phyloP scores from a whole-genome alignment of 306 rosid genomes.

The Dryas octopetala region DNA sequence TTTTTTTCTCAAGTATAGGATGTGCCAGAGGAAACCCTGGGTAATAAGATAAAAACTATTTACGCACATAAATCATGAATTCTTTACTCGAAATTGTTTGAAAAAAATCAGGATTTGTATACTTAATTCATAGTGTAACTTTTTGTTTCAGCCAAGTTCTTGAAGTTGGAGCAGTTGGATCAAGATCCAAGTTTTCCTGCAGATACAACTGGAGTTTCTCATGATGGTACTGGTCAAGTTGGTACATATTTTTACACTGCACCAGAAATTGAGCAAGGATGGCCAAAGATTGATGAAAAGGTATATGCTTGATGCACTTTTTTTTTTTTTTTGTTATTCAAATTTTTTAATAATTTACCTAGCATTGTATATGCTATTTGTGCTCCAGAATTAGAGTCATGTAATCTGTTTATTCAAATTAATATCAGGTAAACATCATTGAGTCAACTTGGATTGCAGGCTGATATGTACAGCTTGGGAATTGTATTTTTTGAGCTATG shows the following conservation, averaged over 20 bases:
- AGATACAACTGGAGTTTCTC: constrained; percentile 74
- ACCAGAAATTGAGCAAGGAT: constrained; percentile 98
- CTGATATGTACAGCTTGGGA: constrained; percentile 97
- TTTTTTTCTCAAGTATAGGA: background rate
- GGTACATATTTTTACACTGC: constrained; percentile 97
- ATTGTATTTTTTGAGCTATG: constrained; percentile 95
- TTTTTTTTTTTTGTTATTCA: constrained; percentile 2
- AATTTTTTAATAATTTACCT: background rate
- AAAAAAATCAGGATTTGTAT: background rate
- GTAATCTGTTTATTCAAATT: constrained; percentile 24
- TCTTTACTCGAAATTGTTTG: background rate
- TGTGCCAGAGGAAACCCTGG: background rate
- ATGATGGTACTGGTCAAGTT: constrained; percentile 96
- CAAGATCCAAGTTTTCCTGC: constrained; percentile 64
- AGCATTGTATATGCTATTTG: constrained; percentile 11
- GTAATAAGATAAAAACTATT: too few relatives aligned
- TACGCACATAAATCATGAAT: background rate
- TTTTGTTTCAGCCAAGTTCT: constrained; percentile 78
- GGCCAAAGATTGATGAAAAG: constrained; percentile 99
- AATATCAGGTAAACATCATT: constrained; percentile 29
- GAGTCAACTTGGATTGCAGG: constrained; percentile 57
- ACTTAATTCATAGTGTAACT: background rate
- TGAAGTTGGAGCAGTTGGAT: constrained; percentile 94
- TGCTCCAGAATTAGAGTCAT: constrained; percentile 12
- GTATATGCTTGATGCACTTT: constrained; percentile 26